Base-by-base conservation (phyloP, 257 asterid genomes). In the Solanum clarkiae region DNA sequence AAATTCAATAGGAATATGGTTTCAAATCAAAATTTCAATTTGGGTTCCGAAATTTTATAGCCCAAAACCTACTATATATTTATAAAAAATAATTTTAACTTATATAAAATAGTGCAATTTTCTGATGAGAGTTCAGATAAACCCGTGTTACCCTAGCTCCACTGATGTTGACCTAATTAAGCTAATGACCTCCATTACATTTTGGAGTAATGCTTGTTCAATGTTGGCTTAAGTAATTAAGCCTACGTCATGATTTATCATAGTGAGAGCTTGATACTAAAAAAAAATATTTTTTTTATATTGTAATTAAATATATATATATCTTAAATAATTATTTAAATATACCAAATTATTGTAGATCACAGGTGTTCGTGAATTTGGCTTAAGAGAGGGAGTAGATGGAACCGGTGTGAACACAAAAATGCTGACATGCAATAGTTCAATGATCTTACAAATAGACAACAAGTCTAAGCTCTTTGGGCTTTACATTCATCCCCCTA, bases 321-420 rank as follows among this genome's bases (percentile, higher is more conserved):
- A 6, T 13, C 45, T 49, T 77, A 3, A 14, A 57, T 29, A n/a
- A 18, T 40, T n/a, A 13, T 18, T 5, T 10, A 18, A 8, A 29
- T 80, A 16, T 32, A 24, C 20, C 55, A 66, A 47, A 10, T 45
- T 22, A 2, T 32, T 85, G 84, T 91, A 95, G 97, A 80, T 95
- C 14, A 91, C 88, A 40, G 84, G 93, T 80, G 75, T 94, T 66
- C 86, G 87, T 15, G 87, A 91, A 42, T 93, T 92, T 68, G 89
- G 89, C 85, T 86, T 95, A 75, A 92, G 90, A 0, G 98, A 95
- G 56, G 97, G 99, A 75, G 93, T 94, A 68, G 99, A 95, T 86
- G 86, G 63, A 5, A 90, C 97, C 5, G 99, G 99, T 12, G 99
- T 95, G 8, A 83, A 90, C 10, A 93, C 98, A 55, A 93, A 94